Percentiles rank a stretch among this genome's conserved stretches.
Evolutionary conservation across 164 flowering plant species (phyloP).

Genomic region (Macadamia integrifolia): DNA sequence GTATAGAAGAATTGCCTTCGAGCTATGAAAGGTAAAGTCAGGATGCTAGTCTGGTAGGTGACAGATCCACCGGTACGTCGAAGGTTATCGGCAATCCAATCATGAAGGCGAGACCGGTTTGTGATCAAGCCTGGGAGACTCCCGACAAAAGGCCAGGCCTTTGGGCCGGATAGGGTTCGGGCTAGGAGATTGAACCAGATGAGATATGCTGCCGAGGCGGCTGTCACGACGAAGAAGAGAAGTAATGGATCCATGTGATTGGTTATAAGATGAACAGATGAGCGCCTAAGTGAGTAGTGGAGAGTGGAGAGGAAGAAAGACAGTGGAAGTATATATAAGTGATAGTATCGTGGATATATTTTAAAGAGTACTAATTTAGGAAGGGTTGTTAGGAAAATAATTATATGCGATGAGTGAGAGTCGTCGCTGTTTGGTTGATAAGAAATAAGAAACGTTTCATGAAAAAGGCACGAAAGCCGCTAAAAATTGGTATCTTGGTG

Average conservation of each 20-base stretch:
- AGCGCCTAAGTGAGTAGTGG: no score
- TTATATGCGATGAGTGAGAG: not conserved
- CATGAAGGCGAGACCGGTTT: slow-evolving; percentile 65
- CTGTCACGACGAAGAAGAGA: slow-evolving; percentile 16
- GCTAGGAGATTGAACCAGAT: slow-evolving; percentile 59
- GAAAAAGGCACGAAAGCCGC: no score
- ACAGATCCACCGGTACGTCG: slow-evolving; percentile 35
- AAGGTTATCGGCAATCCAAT: slow-evolving; percentile 72
- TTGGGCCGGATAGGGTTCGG: slow-evolving; percentile 59
- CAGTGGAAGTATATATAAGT: not conserved
- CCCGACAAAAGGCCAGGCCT: slow-evolving; percentile 63
- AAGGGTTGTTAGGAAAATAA: slow-evolving; percentile 15
- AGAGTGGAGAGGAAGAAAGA: not conserved
- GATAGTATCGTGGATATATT: not conserved
- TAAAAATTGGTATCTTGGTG: no score
- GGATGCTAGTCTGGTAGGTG: slow-evolving; percentile 73
- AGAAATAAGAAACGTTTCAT: no score
- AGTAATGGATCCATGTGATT: slow-evolving; percentile 35
- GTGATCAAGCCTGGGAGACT: slow-evolving; percentile 49
- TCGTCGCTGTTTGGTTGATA: no score
- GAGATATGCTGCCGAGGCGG: slow-evolving; percentile 37
- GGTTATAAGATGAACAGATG: not conserved
- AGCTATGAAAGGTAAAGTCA: slow-evolving; percentile 61
- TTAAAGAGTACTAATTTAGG: not conserved
- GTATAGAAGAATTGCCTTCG: slow-evolving; percentile 59